These are phyloP conservation scores for Colletotrichum sidae DNA, from an alignment of 2,329 filamentous ascomycete genomes.

Conservation along the genomic window DNA sequence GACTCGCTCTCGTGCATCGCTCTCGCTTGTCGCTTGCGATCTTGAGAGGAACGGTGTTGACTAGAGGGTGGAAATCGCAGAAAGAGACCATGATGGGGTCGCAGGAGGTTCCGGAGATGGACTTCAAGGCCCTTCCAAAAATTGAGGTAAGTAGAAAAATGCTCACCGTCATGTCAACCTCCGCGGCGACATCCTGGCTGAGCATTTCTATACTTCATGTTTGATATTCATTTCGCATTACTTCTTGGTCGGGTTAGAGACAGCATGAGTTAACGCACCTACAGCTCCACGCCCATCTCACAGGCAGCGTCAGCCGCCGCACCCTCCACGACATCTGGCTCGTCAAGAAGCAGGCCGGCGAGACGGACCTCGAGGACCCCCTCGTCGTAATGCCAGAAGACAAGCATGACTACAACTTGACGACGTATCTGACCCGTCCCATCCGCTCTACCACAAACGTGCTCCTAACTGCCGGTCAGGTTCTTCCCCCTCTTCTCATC, in stretches of 20 bases:
- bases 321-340: conserved; percentile 82
- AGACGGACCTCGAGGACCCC: conserved; percentile 74
- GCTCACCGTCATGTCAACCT: not conserved
- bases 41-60: too few relatives aligned
- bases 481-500: conserved; percentile 84
- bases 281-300: conserved; percentile 84
- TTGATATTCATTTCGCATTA: too few relatives aligned
- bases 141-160: conserved; percentile 57
- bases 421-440: conserved; percentile 64
- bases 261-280: conserved; percentile 9
- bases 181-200: too few relatives aligned
- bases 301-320: conserved; percentile 79
- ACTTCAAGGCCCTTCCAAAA: conserved; percentile 64
- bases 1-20: too few relatives aligned
- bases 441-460: conserved; percentile 9
- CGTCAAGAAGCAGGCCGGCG: conserved; percentile 63
- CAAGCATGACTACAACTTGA: conserved; percentile 78
- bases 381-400: conserved; percentile 74
- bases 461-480: conserved; percentile 50
- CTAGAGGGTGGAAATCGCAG: not conserved
- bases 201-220: too few relatives aligned
- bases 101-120: conserved; percentile 45
- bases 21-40: too few relatives aligned
- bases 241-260: too few relatives aligned
- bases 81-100: not conserved